Evolutionary conservation across 192 early-diverging fungal species (phyloP), one percentile per base, ranked within the genome.

Genomic region (Linnemannia zychae): DNA sequence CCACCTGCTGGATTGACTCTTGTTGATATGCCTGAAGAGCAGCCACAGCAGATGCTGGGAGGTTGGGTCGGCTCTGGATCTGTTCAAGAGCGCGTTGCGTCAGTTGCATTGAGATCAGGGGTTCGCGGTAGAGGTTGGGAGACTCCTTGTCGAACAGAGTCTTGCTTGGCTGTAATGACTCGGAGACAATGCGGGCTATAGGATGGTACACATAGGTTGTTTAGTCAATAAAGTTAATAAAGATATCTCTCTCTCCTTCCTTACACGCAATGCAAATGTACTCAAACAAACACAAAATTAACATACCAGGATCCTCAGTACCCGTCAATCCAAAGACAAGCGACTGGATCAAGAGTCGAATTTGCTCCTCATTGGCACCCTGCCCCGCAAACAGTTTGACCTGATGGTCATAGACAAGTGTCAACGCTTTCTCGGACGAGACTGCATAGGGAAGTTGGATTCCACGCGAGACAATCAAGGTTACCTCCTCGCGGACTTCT

Each of bases 111-210:
- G 83, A 85, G 5, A 95, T 87, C 71, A 93, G 79, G 74, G 93
- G 90, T 81, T 97, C 96, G 12, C 93, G 91, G 75, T 94, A 94
- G 31, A 94, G 90, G 79, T 97, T 97, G 15, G 92, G 90, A 13
- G 90, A 90, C 82, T 97, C 96, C 60, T 95, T 93, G 34, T 91
- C 93, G 81, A 97, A 97, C n/a, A 97, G 84, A n/a, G 89, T 91
- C 53, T 88, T 86, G 78, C 86, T 91, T 3, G 91, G 91, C 22
- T 86, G 84, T 7, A 92, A 60, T 0, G 81, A 89, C 22, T 65
- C 77, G 38, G 18, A 73, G 28, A 40, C 77, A 70, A 68, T 87
- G 47, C 24, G 90, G 65, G 49, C 88, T 85, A 76, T 18, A 47
- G 40, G 6, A 73, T 28, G 46, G 46, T 24, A 18, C 11, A 44